These are phyloP conservation scores for Naematelia encephala DNA, from an alignment of 768 basidiomycete genomes.

Conservation along the genomic window DNA sequence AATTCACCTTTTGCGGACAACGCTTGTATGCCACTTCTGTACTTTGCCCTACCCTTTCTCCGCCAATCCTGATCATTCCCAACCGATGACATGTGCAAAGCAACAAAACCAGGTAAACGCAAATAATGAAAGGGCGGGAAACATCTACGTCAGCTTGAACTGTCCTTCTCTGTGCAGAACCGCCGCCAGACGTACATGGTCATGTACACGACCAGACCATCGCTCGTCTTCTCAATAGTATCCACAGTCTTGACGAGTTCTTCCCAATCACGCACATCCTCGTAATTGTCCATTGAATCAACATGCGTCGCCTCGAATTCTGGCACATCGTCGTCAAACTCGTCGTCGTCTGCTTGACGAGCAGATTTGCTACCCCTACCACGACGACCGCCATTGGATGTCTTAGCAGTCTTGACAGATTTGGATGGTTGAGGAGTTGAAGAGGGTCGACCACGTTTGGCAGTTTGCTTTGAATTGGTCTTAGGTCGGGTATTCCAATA, in stretches of 20 bases:
- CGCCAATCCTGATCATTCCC: constrained; percentile 45
- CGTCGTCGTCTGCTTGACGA: constrained; percentile 3
- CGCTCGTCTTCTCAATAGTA: constrained; percentile 38
- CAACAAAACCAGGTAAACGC: too few species aligned
- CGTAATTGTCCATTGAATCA: constrained; percentile 37
- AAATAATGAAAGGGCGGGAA: too few species aligned
- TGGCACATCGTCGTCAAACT: constrained; percentile 17
- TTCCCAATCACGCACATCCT: constrained; percentile 45
- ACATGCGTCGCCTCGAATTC: constrained; percentile 30
- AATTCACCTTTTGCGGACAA: constrained; percentile 46
- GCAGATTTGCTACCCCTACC: not conserved
- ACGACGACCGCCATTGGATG: constrained; percentile 6
- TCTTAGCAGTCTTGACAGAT: constrained; percentile 8
- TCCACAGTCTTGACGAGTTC: constrained; percentile 36
- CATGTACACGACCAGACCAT: constrained; percentile 38
- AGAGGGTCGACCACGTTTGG: constrained; percentile 12
- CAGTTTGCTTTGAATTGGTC: constrained; percentile 8
- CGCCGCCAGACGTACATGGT: constrained; percentile 46
- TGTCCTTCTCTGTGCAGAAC: too few species aligned
- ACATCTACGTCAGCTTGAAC: too few species aligned
- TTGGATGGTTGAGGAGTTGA: constrained; percentile 11
- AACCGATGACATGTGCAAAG: too few species aligned
- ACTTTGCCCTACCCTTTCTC: constrained; percentile 29
- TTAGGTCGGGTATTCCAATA: constrained; percentile 43
- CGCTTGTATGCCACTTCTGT: constrained; percentile 36